Evolutionary conservation across 805 yeast species (phyloP), one percentile per base, ranked within the genome.

Genomic region (Saccharomycopsis babjevae): DNA sequence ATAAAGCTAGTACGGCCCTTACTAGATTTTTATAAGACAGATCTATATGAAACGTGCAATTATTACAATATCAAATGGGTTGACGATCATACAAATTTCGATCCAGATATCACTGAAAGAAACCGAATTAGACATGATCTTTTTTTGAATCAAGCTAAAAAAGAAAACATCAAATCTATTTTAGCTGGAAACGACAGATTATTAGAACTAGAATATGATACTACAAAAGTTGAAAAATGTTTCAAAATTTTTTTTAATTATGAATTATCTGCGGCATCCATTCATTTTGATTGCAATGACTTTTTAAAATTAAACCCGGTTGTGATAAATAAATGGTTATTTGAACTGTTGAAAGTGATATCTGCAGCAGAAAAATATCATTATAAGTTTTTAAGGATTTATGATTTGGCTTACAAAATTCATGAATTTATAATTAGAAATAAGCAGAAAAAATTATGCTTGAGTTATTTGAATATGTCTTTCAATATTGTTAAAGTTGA

Each of bases 61-160:
- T 16, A 55, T 0, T 62, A 68, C n/a, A 57, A 57, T 1, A 63
- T 77, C 0, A 36, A 42, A 1, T 77, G 79, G 79, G 73, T 76
- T 62, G 79, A 77, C 61, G 81, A 77, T 61, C 58, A 64, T 10
- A 73, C 80, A 0, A 77, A 77, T 58, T 60, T 63, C 3, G 77
- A 77, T 62, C 63, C 67, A 4, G 46, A 57, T 15, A 66, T 77
- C 54, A 77, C 81, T 0, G 69, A 69, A 59, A 62, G 81, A 42
- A 77, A 77, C 59, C 61, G 66, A n/a, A 30, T 63, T 6, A 28
- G 62, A 22, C 18, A 56, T 7, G 34, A 50, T 36, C 36, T 57
- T n/a, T n/a, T 13, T 20, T 16, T 6, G 5, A 22, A 43, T 55
- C 25, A 36, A 4, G 15, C 10, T 13, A 20, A 38, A 34, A 20